Base-by-base conservation (phyloP, 306 rosid species). In the Fragaria ananassa region DNA sequence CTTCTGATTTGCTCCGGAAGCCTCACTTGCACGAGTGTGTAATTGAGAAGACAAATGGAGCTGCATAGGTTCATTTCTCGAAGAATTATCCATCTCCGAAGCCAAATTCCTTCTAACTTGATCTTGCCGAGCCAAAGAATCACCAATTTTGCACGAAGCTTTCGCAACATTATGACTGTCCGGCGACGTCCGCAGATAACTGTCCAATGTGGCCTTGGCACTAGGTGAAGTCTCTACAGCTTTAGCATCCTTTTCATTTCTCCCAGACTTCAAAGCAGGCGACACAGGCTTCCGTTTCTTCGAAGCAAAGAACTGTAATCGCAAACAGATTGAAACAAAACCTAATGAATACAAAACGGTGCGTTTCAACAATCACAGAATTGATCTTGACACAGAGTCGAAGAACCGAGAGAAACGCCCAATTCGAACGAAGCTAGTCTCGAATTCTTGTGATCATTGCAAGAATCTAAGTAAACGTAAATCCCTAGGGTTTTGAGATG, bases 261-360 rank as follows among this genome's bases (percentile, higher is more conserved):
- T 88, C 81, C 84, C 89, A 35, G 75, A 68, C 80, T 88, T 92
- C 54, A 81, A 8, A 72, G 54, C 77, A 15, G 96, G 97, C 4
- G 98, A 86, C 56, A 19, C 58, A 10, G 87, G 83, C 78, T 90
- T 95, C 81, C 97, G 81, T 71, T 95, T 95, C 96, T 90, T 95
- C 6, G 97, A 84, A 84, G 84, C 76, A 72, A 82, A 95, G 82
- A 92, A 95, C 98, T 95, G 92, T 29, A 68, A 23, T 50, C 74
- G 37, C 1, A 46, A 34, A 57, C 78, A 21, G 45, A 27, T 35
- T 47, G 58, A 64, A 25, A 57, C 74, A 39, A 54, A 78, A 62
- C 67, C 47, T 37, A 64, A 64, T 64, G 7, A 37, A 63, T 63
- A 6, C 70, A 35, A 37, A 62, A 4, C 29, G 17, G 18, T 60